Evolutionary conservation across 345 rosid species (phyloP), one percentile per base, ranked within the genome.

Genomic region (Ceriops tagal): DNA sequence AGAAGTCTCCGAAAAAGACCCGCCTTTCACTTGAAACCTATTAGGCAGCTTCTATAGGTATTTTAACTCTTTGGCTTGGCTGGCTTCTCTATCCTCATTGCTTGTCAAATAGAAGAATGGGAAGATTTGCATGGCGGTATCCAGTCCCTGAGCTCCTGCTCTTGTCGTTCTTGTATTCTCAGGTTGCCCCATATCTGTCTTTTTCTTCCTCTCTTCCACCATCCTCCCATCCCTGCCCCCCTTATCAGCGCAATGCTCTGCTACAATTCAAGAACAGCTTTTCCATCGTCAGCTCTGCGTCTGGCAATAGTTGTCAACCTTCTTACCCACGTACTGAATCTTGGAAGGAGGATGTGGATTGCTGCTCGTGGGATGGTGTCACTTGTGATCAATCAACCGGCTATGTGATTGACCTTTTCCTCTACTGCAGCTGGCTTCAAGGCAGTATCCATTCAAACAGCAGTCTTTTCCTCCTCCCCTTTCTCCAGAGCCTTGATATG

Each of bases 341-440:
- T 0, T 76, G 73, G 80, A 70, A 63, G 11, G 64, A 61, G 7
- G 79, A 62, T 4, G 62, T 21, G 0, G 71, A 79, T 62, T 79
- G 81, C 53, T 79, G 83, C 62, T 68, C 22, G 4, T 74, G 81
- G 77, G 77, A 79, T 64, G 81, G 81, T 0, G 72, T 79, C 18
- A 68, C 64, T 0, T 80, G 77, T 9, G 79, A 80, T 27, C 4
- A 1, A 0, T n/a, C 64, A 24, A 71, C 63, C 0, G 77, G 77
- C 2, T 35, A 77, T n/a, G 77, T 71, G 8, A 57, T 65, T 39
- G 62, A 77, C 53, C 77, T 74, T 3, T 72, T 77, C 62, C 72
- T 77, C 21, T 5, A 19, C 5, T 13, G 28, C 53, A 71, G 74
- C 7, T 1, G 30, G 55, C 59, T 80, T 55, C 0, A 0, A 6